Evolutionary conservation across 2,329 filamentous ascomycete species (phyloP), one percentile per base, ranked within the genome.

Genomic region (Onygena corvina): DNA sequence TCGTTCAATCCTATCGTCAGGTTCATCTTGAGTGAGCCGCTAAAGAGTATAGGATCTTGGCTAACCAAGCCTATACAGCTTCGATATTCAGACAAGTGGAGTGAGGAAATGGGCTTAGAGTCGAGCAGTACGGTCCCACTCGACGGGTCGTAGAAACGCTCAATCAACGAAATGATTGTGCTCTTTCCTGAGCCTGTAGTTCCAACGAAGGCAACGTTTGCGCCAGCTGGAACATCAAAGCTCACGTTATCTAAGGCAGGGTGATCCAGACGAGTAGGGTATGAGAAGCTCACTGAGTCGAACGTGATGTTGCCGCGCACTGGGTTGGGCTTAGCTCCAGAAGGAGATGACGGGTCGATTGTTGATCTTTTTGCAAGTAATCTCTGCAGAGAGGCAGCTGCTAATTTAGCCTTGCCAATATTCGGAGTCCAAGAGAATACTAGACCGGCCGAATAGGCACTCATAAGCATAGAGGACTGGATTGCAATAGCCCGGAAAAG

Each of bases 151-250:
- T 87, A 68, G 68, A 87, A 86, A 16, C 84, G 79, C 72, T 87
- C 86, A 0, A 87, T 69, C 0, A 83, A 81, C 1, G 87, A 71
- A 0, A 83, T 86, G 21, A 87, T 67, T 0, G 80, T 83, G 0
- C 81, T 84, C 64, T 87, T 87, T 52, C 84, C 84, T 0, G 83
- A 82, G 6, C 83, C 83, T 0, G 83, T 87, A n/a, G 83, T 76
- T 7, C 83, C 84, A 3, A 89, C 80, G 12, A 75, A 67, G 2
- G 71, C 72, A 11, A 61, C 67, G 55, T 70, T 71, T 48, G 65
- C 55, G 3, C 65, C 65, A 0, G 64, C 60, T 7, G 50, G 54
- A 23, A 84, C 75, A 1, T 71, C 70, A 20, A 84, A 67, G 3
- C 70, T 74, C 23, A 83, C 62, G 2, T 70, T 71, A 21, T 74